These are phyloP conservation scores for Eremothecium gossypii DNA, from an alignment of 1,139 yeast species.

Conservation along the genomic window DNA sequence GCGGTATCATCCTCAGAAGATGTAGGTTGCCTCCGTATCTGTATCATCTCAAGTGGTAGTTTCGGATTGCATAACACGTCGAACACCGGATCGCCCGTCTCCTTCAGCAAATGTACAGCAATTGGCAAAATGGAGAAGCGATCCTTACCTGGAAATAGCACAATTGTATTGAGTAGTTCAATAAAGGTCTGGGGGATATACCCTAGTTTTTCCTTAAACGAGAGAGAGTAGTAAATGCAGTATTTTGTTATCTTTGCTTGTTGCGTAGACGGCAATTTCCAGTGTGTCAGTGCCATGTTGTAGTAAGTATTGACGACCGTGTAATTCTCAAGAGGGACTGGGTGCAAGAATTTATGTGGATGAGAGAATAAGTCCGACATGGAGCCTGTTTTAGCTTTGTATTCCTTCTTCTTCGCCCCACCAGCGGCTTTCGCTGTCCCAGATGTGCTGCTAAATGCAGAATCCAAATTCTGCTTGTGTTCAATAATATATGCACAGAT, in stretches of 20 bases:
- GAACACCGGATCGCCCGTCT: constrained; percentile 34
- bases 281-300: constrained; percentile 39
- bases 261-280: constrained; percentile 51
- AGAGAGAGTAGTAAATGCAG: constrained; percentile 32
- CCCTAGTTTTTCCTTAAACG: constrained; percentile 21
- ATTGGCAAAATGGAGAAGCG: constrained; percentile 61
- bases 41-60: constrained; percentile 53
- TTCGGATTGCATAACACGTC: constrained; percentile 67
- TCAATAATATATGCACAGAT: constrained; percentile 27
- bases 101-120: constrained; percentile 38
- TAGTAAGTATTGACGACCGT: constrained; percentile 42
- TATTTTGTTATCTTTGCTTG: constrained; percentile 54
- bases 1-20: constrained; percentile 16
- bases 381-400: constrained; percentile 36
- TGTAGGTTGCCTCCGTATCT: constrained; percentile 23
- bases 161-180: constrained; percentile 41
- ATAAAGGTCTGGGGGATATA: constrained; percentile 28
- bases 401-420: constrained; percentile 37
- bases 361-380: constrained; percentile 67
- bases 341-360: constrained; percentile 44
- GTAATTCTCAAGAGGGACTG: constrained; percentile 35
- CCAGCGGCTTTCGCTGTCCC: constrained; percentile 22
- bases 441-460: constrained; percentile 20
- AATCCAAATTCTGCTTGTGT: constrained; percentile 27
- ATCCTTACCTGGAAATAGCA: constrained; percentile 57